These are phyloP conservation scores for Pichia nanzhaoensis DNA, from an alignment of 805 yeast species.

Conservation along the genomic window DNA sequence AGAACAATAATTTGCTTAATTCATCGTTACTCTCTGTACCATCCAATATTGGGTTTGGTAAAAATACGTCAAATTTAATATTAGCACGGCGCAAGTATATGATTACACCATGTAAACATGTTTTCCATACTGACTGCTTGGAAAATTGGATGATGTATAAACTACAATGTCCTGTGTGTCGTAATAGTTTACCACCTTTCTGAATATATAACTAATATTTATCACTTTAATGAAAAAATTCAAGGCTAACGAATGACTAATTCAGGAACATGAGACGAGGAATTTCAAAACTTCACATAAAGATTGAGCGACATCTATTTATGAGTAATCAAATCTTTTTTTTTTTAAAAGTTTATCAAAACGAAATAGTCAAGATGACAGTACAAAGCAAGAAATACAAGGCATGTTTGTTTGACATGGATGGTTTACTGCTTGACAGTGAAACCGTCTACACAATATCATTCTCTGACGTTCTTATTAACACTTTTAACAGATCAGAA, in stretches of 20 bases:
- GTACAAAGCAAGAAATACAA: constrained; percentile 14
- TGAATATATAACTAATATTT: constrained; percentile 24
- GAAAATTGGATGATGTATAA: constrained; percentile 92
- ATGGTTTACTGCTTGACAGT: constrained; percentile 86
- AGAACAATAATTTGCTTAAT: neutral
- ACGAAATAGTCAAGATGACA: neutral
- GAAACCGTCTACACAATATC: constrained; percentile 88
- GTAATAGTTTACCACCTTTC: constrained; percentile 78
- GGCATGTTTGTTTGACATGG: constrained; percentile 64
- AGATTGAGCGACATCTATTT: too few relatives aligned
- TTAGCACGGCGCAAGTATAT: constrained; percentile 46
- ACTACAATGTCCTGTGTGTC: constrained; percentile 89
- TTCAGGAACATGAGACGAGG: neutral
- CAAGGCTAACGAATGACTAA: neutral
- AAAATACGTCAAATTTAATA: constrained; percentile 20
- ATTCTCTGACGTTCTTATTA: constrained; percentile 55
- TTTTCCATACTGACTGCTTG: constrained; percentile 83
- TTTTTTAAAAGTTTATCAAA: too few relatives aligned
- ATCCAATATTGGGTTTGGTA: constrained; percentile 7
- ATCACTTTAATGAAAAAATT: too few relatives aligned
- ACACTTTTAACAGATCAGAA: constrained; percentile 46
- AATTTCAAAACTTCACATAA: neutral
- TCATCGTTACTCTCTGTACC: neutral
- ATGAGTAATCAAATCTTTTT: too few relatives aligned
- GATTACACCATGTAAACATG: constrained; percentile 89